Base-by-base conservation (phyloP, 108 stramenopile genomes). In the Fragilaria radians region DNA sequence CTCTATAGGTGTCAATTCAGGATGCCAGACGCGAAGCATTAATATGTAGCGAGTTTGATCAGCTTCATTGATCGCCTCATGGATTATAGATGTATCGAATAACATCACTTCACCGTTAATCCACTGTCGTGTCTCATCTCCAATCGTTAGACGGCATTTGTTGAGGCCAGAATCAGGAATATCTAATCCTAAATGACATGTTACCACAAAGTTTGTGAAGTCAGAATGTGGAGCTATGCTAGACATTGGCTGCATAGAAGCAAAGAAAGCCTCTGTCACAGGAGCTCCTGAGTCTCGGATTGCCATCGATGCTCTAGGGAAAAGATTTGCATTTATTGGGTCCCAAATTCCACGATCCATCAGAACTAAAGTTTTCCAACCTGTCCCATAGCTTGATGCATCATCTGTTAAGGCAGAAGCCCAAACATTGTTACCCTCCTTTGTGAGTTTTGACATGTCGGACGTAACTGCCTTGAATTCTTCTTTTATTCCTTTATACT, bases 301-400 rank as follows among this genome's bases (percentile, higher is more conserved):
- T 5, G 89, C 83, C 27, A 68, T 57, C 7, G 83, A 73, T 26
- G 94, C 87, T 22, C 66, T 72, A 24, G 95, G 95, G 50, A 96
- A 96, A 0, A 93, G 54, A 14, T 81, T 70, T 45, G 72, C 83
- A 57, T 90, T 90, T 34, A 52, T 17, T 1, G 78, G 74, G 62
- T 95, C 93, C 95, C 95, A 96, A n/a, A 73, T 73, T 28, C 87
- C 89, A n/a, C 95, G 83, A 72, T 94, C 86, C 61, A 91, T 67
- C 29, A 96, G 59, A 2, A 93, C 93, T 5, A 95, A 68, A 28
- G 94, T 96, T 55, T 78, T 91, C 95, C 95, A 96, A 4, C 89
- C 92, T 18, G 76, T 81, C 9, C 90, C 88, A 45, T 89, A 93
- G 26, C 75, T 66, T 0, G 70, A 52, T 34, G 68, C 65, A 67